Evolutionary conservation across 768 basidiomycete genomes (phyloP), one percentile per base, ranked within the genome.

Genomic region (Pulveroboletus sp.): DNA sequence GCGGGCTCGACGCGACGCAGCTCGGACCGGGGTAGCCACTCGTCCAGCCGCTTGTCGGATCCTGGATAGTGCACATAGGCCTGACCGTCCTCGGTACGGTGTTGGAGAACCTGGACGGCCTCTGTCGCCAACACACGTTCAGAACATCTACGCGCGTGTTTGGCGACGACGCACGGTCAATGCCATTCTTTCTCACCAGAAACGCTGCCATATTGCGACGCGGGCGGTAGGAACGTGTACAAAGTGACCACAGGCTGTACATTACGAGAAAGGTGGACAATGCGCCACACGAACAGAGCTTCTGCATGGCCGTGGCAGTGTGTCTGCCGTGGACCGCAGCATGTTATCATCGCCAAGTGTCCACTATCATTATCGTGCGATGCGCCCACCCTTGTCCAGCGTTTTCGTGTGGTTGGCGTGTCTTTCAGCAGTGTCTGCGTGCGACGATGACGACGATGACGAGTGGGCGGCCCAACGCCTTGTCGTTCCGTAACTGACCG

Each of bases 11-110:
- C 51, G 42, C 41, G 50, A 47, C 35, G 51, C 52, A 81, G 68
- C 38, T 66, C 52, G 19, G 66, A 63, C 53, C 75, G 77, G 4
- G 77, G 69, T 19, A 87, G 68, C 88, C 87, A 90, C 61, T 85
- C 84, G 63, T 90, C 87, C 56, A 87, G 69, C 12, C 84, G 75
- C 63, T 85, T 85, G 71, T 90, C 87, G 19, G 75, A 71, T 59
- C 78, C 76, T 42, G 81, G 63, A 62, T 85, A 89, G 69, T 87
- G 86, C n/a, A 90, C 84, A 59, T 84, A 85, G 48, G 78, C 76
- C 48, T 80, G 75, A 11, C 69, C 76, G 39, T 67, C 64, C 0
- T 46, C 41, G 17, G 62, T 62, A 31, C 76, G 77, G 49, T 70
- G 73, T 33, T 80, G 74, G 23, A 87, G 67, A 47, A 88, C 69